These are phyloP conservation scores for Shiraia sp. DNA, from an alignment of 2,329 filamentous ascomycete genomes.

Conservation along the genomic window DNA sequence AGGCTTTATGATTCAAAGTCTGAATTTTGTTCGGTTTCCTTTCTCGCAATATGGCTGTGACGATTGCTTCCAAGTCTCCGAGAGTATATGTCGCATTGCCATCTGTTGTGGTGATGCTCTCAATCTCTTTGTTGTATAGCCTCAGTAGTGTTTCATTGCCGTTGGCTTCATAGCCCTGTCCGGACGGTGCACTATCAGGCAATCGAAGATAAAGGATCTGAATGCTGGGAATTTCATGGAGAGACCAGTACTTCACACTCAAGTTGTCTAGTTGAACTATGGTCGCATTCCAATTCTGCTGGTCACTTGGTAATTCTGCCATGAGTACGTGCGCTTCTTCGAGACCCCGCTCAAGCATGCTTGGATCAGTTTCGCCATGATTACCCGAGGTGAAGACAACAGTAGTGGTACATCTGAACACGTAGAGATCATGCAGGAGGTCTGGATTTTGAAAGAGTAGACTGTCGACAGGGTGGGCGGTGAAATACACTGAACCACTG, in stretches of 20 bases:
- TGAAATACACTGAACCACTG: slow-evolving; percentile 35
- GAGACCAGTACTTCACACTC: slow-evolving; percentile 11
- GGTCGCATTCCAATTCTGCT: slow-evolving; percentile 9
- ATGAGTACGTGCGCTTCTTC: slow-evolving; percentile 29
- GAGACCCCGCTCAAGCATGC: slow-evolving; percentile 23
- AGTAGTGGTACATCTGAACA: slow-evolving; percentile 30
- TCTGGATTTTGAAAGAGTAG: slow-evolving; percentile 36
- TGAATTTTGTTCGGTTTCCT: slow-evolving; percentile 21
- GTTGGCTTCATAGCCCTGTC: slow-evolving; percentile 19
- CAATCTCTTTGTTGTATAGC: slow-evolving; percentile 22
- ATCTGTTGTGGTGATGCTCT: slow-evolving; percentile 21
- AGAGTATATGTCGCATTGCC: slow-evolving; percentile 24
- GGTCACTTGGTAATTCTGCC: slow-evolving; percentile 8
- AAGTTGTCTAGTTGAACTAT: slow-evolving; percentile 11
- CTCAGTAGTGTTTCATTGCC: slow-evolving; percentile 21
- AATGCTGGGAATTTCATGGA: slow-evolving; percentile 14
- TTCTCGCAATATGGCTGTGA: slow-evolving; percentile 17
- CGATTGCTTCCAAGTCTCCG: slow-evolving; percentile 17
- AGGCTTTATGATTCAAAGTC: slow-evolving; percentile 25
- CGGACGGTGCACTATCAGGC: slow-evolving; percentile 25
- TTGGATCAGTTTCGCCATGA: slow-evolving; percentile 22
- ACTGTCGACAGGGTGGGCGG: slow-evolving; percentile 29
- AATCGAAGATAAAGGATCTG: slow-evolving; percentile 34
- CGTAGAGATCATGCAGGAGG: slow-evolving; percentile 31
- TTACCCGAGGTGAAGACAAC: slow-evolving; percentile 32